phyloP scores from a whole-genome alignment of 2,329 filamentous ascomycete genomes.

The Ampelomyces quisqualis region DNA sequence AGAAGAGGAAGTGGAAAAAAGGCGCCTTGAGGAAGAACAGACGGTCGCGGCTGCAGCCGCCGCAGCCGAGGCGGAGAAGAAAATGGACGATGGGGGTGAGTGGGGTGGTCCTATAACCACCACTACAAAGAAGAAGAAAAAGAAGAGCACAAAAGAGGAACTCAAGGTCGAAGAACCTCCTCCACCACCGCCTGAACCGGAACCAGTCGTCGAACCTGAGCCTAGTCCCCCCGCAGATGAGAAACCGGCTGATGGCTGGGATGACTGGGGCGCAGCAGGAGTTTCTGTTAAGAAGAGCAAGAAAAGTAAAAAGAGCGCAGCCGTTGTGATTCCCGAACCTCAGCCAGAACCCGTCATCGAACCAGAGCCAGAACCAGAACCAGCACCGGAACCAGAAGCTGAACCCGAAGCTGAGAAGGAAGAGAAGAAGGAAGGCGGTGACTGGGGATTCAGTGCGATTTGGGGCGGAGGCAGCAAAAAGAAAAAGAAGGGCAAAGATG shows the following conservation, averaged over 20 bases:
- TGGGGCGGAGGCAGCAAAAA: conserved; percentile 50
- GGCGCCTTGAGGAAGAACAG: conserved; percentile 27
- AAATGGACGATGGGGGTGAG: conserved; percentile 40
- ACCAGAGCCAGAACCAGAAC: conserved; percentile 24
- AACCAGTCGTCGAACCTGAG: conserved; percentile 35
- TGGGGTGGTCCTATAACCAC: conserved; percentile 17
- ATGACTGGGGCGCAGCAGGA: conserved; percentile 25
- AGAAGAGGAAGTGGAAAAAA: conserved; percentile 28
- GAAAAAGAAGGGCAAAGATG: conserved; percentile 48
- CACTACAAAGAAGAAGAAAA: conserved; percentile 43
- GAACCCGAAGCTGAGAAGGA: too few species aligned
- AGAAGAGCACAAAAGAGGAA: too few species aligned
- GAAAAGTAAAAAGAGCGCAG: conserved; percentile 39
- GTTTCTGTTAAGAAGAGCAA: conserved; percentile 25
- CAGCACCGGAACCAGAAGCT: conserved; percentile 28
- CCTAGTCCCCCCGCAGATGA: conserved; percentile 23
- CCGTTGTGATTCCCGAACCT: conserved; percentile 35
- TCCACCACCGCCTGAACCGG: conserved; percentile 31
- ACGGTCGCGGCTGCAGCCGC: conserved; percentile 20
- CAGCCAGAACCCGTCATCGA: conserved; percentile 17
- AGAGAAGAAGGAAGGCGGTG: conserved; percentile 34
- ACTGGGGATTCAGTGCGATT: conserved; percentile 42
- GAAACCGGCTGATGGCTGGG: conserved; percentile 27
- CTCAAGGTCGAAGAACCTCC: conserved; percentile 22
- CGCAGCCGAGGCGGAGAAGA: conserved; percentile 29